These are phyloP conservation scores for Astrephomene gubernaculifera DNA, from an alignment of 139 green algal genomes.

Conservation along the genomic window DNA sequence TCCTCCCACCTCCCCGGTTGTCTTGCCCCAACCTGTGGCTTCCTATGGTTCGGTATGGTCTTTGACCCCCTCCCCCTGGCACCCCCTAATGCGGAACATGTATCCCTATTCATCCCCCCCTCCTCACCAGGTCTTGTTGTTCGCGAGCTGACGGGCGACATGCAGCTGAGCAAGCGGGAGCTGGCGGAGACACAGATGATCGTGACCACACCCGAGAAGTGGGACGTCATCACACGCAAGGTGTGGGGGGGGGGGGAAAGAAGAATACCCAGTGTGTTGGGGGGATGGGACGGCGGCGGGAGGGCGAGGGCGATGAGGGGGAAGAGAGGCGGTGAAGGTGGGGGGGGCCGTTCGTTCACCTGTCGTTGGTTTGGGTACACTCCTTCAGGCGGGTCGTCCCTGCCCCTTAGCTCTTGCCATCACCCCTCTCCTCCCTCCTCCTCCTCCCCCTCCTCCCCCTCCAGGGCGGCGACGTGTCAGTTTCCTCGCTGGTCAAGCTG, in stretches of 20 bases:
- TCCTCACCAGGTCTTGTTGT: constrained; percentile 74
- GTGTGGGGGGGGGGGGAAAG: constrained; percentile 40
- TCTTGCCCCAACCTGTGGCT: too few relatives aligned
- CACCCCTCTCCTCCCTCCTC: neutral
- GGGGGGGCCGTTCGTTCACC: too few relatives aligned
- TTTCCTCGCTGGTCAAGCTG: constrained; percentile 85
- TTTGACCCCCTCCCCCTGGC: neutral
- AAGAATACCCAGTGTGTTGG: too few relatives aligned
- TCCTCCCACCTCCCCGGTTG: too few relatives aligned
- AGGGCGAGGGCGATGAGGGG: too few relatives aligned
- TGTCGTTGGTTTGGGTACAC: too few relatives aligned
- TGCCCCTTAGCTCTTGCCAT: neutral
- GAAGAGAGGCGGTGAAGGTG: too few relatives aligned
- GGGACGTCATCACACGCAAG: constrained; percentile 99
- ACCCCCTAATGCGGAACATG: neutral
- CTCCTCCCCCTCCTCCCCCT: neutral
- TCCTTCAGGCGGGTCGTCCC: neutral
- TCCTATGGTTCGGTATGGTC: too few relatives aligned
- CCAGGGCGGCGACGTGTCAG: constrained; percentile 76
- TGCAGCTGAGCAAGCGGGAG: constrained; percentile 96
- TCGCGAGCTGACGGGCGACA: constrained; percentile 94
- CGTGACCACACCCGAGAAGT: constrained; percentile 99
- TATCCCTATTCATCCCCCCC: neutral
- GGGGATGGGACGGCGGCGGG: too few relatives aligned
- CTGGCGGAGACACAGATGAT: constrained; percentile 98